Evolutionary conservation across 1,284 basidiomycete genomes (phyloP), one percentile per base, ranked within the genome.

Genomic region (Cryptococcus sp.): DNA sequence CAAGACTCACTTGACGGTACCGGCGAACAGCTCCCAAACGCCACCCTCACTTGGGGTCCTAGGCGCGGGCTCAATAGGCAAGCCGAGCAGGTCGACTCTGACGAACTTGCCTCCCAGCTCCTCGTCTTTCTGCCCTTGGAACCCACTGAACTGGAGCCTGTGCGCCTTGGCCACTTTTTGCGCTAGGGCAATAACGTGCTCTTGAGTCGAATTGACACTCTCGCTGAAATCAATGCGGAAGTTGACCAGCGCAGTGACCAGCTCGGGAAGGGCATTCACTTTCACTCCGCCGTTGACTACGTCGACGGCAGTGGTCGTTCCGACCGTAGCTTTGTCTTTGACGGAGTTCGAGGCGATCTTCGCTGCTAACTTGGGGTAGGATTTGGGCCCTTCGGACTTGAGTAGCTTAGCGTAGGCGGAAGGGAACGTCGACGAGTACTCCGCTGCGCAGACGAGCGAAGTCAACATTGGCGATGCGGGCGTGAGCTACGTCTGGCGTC

Each of bases 401-500:
- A 81, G 66, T 1, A 65, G 56, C 49, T 63, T 66, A 47, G 67
- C 65, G 53, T 78, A 72, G n/a, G 62, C 38, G 7, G 59, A 57
- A 1, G 75, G 72, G 52, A 82, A 72, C 0, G 71, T 54, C 1
- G 71, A 61, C 0, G 78, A 77, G 35, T 79, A 69, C 13, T 80
- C 73, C 15, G 78, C 69, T 0, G 78, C 76, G 62, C 82, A 84
- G 52, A 75, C 67, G 2, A 84, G 68, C 22, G 70, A 71, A 3
- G 74, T 74, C 10, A 83, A 67, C 22, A 78, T 70, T 0, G 82
- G 81, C 7, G 75, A 80, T 8, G 68, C 65, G 3, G 74, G 55
- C 0, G 71, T 69, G 41, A 83, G 70, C 68, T 71, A 47, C 8
- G 23, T 31, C 1, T 11, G 20, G 3, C 7, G 41, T 54, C 27